Evolutionary conservation across 2,329 filamentous ascomycete species (phyloP), one percentile per base, ranked within the genome.

Genomic region (Monascus ruber): DNA sequence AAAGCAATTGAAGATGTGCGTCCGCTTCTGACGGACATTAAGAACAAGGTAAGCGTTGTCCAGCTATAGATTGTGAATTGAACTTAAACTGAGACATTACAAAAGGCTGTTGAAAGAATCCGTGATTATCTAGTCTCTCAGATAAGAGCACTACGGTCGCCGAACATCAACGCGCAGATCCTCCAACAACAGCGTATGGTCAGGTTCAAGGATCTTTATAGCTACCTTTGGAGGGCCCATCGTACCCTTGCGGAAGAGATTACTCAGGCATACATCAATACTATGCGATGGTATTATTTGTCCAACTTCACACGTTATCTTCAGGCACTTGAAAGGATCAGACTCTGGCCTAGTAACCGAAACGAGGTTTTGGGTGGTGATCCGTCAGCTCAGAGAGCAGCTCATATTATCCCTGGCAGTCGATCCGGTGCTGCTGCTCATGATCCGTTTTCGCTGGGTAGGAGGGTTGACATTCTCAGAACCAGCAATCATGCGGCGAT

Each of bases 261-360:
- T 47, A 80, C 80, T 6, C 83, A 86, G 58, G 91, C 93, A 3
- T 98, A 98, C 55, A 81, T 93, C 67, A 94, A 95, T 59, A 98
- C 93, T 0, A 98, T 98, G 86, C 79, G 87, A 38, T 98, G 91
- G 91, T 98, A 98, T 56, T 96, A 96, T 58, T 66, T 83, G 38
- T 91, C 83, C 48, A 85, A 95, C 59, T 98, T 98, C 56, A 79
- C 77, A 3, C 80, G 89, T 28, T 98, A 98, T 60, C 79, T 83
- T 47, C 79, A 81, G 50, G 81, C 91, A 0, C 70, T 98, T 5
- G 81, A 83, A 40, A 93, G 86, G 59, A 73, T 98, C 43, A 89
- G 84, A 54, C 62, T 96, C 2, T 87, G 95, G 54, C 62, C 73
- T 4, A 71, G 94, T 42, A 89, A 95, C 54, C 87, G 82, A 55